These are phyloP conservation scores for Alternaria rosae DNA, from an alignment of 2,329 filamentous ascomycete genomes.

Conservation along the genomic window DNA sequence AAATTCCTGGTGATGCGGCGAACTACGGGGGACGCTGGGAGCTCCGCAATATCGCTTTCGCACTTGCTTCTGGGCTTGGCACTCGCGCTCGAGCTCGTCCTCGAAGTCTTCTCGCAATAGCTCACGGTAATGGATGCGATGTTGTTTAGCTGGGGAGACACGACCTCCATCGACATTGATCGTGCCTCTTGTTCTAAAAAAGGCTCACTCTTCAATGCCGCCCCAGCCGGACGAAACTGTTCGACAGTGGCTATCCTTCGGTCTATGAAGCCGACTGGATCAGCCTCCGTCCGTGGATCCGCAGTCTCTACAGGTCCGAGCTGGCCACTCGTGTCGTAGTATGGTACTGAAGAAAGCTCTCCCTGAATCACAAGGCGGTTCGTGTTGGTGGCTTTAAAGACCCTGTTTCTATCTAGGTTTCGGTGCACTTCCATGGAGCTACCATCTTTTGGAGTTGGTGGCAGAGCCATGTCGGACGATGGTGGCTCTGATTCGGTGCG, in stretches of 20 bases:
- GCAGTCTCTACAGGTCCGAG: conserved; percentile 38
- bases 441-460: conserved; percentile 53
- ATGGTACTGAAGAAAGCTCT: conserved; percentile 25
- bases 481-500: conserved; percentile 51
- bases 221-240: conserved; percentile 33
- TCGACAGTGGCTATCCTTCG: conserved; percentile 55
- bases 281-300: conserved; percentile 22
- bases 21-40: conserved; percentile 43
- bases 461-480: conserved; percentile 55
- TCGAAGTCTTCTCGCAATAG: neutral
- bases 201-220: conserved; percentile 14
- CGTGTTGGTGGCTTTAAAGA: conserved; percentile 44
- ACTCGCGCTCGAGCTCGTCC: neutral
- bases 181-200: conserved; percentile 3
- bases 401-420: conserved; percentile 20
- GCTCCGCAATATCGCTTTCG: conserved; percentile 25
- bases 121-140: neutral
- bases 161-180: conserved; percentile 14
- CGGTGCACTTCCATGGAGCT: conserved; percentile 44
- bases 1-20: conserved; percentile 44
- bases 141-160: conserved; percentile 10
- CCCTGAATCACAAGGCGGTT: conserved; percentile 32
- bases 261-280: conserved; percentile 51
- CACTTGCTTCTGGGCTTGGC: neutral
- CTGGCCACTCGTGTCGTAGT: conserved; percentile 50